These are phyloP conservation scores for Avena sativa DNA, from an alignment of 176 grass and related monocot species.

Conservation along the genomic window DNA sequence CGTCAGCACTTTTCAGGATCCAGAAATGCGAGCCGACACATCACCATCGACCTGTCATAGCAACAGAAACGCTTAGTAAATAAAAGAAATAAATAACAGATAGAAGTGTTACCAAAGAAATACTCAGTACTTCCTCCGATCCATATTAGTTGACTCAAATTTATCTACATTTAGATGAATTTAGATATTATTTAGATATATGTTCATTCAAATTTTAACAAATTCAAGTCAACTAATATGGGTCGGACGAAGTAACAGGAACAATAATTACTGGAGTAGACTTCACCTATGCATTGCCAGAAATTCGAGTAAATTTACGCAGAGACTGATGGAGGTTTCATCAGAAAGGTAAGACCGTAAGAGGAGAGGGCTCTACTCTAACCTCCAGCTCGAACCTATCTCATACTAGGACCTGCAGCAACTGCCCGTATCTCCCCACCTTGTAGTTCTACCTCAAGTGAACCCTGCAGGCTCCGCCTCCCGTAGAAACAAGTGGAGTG, in stretches of 20 bases:
- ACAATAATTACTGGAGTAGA: too few species aligned
- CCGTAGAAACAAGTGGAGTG: neutral
- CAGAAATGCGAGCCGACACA: neutral
- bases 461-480: neutral
- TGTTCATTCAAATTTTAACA: too few species aligned
- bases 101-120: neutral
- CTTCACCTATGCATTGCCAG: neutral
- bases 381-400: neutral
- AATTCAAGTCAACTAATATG: too few species aligned
- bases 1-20: neutral
- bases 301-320: neutral
- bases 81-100: too few species aligned
- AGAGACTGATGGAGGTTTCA: neutral
- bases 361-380: neutral
- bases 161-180: too few species aligned
- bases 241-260: too few species aligned
- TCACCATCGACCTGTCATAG: neutral
- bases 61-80: neutral
- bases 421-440: constrained; percentile 1
- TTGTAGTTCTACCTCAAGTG: constrained; percentile 8
- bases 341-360: neutral
- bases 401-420: constrained; percentile 10
- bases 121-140: too few species aligned
- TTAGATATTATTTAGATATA: too few species aligned
- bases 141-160: too few species aligned